These are phyloP conservation scores for Onygena corvina DNA, from an alignment of 2,329 filamentous ascomycete genomes.

Conservation along the genomic window DNA sequence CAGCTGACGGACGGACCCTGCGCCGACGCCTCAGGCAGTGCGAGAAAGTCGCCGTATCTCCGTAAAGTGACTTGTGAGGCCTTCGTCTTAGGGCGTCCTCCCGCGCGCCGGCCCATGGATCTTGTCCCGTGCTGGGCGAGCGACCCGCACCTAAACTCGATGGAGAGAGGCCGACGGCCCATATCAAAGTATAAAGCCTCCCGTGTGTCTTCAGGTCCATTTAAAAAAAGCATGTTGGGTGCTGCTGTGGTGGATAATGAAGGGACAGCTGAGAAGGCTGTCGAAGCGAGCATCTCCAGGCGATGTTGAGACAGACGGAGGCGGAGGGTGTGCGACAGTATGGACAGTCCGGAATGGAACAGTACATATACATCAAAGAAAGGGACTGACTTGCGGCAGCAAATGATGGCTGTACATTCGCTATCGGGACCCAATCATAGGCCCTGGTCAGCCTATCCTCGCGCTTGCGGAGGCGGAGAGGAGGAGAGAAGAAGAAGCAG, in stretches of 20 bases:
- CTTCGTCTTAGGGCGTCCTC: too few relatives aligned
- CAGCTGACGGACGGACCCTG: too few relatives aligned
- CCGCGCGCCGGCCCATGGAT: too few relatives aligned
- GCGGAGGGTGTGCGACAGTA: too few relatives aligned
- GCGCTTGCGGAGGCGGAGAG: background rate
- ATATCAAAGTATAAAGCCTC: background rate
- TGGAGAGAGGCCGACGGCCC: background rate
- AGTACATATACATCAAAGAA: too few relatives aligned
- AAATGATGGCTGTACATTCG: too few relatives aligned
- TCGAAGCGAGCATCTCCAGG: background rate
- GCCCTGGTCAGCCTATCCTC: background rate
- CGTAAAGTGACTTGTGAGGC: too few relatives aligned
- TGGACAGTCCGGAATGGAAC: too few relatives aligned
- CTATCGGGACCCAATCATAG: background rate
- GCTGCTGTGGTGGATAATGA: background rate
- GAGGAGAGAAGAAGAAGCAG: background rate
- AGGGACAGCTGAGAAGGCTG: background rate
- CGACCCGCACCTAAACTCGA: constrained; percentile 1
- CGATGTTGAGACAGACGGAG: too few relatives aligned
- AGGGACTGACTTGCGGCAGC: constrained; percentile 4
- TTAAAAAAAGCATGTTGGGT: background rate
- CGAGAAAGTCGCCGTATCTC: too few relatives aligned
- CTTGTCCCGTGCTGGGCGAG: constrained; percentile 4
- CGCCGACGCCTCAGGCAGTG: too few relatives aligned
- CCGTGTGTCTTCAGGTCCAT: background rate